Conservation (phyloP, 1,139 yeast species). For the Scheffersomyces quercinus region DNA sequence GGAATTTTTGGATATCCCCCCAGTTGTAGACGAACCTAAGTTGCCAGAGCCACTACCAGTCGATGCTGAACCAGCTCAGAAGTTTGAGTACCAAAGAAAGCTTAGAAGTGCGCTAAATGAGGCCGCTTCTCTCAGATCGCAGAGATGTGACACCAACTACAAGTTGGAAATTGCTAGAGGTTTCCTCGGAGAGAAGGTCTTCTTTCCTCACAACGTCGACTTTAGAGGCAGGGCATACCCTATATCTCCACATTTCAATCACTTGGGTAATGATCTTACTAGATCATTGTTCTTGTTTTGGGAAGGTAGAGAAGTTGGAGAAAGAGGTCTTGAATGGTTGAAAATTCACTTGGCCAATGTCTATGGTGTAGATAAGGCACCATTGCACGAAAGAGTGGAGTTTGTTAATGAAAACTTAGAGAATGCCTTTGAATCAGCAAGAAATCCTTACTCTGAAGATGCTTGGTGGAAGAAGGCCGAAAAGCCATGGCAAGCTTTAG, state of each 20-base stretch:
- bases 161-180: slow-evolving; percentile 95
- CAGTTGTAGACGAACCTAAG: slow-evolving; percentile 49
- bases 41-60: slow-evolving; percentile 68
- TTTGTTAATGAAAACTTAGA: slow-evolving; percentile 72
- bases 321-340: slow-evolving; percentile 77
- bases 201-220: slow-evolving; percentile 91
- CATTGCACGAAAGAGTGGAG: slow-evolving; percentile 70
- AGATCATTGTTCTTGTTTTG: slow-evolving; percentile 84
- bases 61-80: slow-evolving; percentile 69
- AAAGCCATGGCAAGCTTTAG: slow-evolving; percentile 93
- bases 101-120: slow-evolving; percentile 60
- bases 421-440: slow-evolving; percentile 65
- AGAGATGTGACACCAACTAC: slow-evolving; percentile 91
- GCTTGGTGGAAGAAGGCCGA: slow-evolving; percentile 89
- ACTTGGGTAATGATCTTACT: slow-evolving; percentile 88
- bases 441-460: slow-evolving; percentile 57
- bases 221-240: slow-evolving; percentile 98
- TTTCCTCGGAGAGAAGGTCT: slow-evolving; percentile 82
- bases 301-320: slow-evolving; percentile 83
- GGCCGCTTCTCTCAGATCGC: slow-evolving; percentile 71
- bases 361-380: slow-evolving; percentile 83
- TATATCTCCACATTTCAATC: slow-evolving; percentile 75
- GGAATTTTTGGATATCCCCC: slow-evolving; percentile 79
- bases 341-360: slow-evolving; percentile 89
- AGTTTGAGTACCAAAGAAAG: slow-evolving; percentile 65